Percentiles rank a stretch among this genome's conserved stretches.
Conservation (phyloP, 331 rosid species). For the Dryas integrifolia region DNA sequence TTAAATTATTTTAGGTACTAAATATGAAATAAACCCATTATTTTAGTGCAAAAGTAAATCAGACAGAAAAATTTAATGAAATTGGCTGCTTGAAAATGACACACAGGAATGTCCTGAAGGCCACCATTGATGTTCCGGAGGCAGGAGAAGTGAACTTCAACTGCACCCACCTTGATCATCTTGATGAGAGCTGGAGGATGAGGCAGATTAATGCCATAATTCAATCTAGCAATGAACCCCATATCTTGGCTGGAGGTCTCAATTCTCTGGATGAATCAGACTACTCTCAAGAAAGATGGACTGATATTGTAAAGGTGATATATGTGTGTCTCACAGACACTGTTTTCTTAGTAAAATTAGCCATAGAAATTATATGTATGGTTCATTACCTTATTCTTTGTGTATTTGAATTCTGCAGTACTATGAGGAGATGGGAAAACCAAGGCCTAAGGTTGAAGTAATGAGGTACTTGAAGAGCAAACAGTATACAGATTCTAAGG, state of each 20-base stretch:
- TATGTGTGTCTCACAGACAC: neutral
- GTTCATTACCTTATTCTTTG: neutral
- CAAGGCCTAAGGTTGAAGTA: constrained; percentile 85
- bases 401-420: constrained; percentile 48
- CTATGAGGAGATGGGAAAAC: constrained; percentile 90
- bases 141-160: constrained; percentile 77
- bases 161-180: constrained; percentile 93
- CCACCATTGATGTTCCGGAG: constrained; percentile 76
- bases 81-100: constrained; percentile 8
- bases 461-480: constrained; percentile 71
- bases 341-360: neutral
- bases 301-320: constrained; percentile 81
- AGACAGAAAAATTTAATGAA: neutral
- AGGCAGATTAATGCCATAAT: constrained; percentile 83
- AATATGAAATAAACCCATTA: no score
- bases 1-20: neutral
- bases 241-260: constrained; percentile 82
- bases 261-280: constrained; percentile 84
- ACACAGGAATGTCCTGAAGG: constrained; percentile 84
- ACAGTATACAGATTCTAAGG: constrained; percentile 81
- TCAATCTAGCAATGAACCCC: constrained; percentile 65
- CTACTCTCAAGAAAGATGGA: constrained; percentile 92
- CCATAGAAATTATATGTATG: neutral
- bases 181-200: constrained; percentile 92
- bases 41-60: neutral